These are phyloP conservation scores for Monascus ruber DNA, from an alignment of 2,329 filamentous ascomycete genomes.

Conservation along the genomic window DNA sequence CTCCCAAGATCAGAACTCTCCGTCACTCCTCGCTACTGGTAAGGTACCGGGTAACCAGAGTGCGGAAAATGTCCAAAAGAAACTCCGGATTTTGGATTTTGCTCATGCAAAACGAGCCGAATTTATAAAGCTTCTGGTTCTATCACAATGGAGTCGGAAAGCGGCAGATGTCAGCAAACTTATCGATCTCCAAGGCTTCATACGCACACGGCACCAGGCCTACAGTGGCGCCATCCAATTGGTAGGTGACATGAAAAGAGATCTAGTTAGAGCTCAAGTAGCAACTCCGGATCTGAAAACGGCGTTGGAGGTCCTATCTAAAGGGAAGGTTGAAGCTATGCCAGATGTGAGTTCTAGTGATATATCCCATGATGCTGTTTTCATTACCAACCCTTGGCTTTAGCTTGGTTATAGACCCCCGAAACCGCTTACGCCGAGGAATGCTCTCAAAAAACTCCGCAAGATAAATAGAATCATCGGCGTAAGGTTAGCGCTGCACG, in stretches of 20 bases:
- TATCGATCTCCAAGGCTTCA: constrained; percentile 73
- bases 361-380: constrained; percentile 1
- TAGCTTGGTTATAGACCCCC: constrained; percentile 68
- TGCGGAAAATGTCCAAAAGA: constrained; percentile 61
- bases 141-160: constrained; percentile 80
- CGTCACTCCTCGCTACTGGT: constrained; percentile 12
- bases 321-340: constrained; percentile 65
- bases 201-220: constrained; percentile 50
- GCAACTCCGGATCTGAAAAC: constrained; percentile 87
- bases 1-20: constrained; percentile 24
- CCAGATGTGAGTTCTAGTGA: constrained; percentile 52
- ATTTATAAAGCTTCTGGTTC: constrained; percentile 86
- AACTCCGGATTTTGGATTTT: constrained; percentile 62
- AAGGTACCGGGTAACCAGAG: constrained; percentile 25
- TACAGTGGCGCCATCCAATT: constrained; percentile 52
- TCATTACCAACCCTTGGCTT: constrained; percentile 9
- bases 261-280: constrained; percentile 60
- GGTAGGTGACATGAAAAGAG: constrained; percentile 61
- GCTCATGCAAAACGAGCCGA: constrained; percentile 68
- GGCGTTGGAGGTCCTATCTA: constrained; percentile 72
- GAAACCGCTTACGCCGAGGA: constrained; percentile 56
- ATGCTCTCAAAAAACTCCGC: constrained; percentile 62
- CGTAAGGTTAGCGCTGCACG: constrained; percentile 72
- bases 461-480: constrained; percentile 76
- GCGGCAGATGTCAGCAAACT: constrained; percentile 70